Evolutionary conservation across 1,139 yeast genomes (phyloP), one percentile per base, ranked within the genome.

Genomic region (Suhomyces bribrorum): DNA sequence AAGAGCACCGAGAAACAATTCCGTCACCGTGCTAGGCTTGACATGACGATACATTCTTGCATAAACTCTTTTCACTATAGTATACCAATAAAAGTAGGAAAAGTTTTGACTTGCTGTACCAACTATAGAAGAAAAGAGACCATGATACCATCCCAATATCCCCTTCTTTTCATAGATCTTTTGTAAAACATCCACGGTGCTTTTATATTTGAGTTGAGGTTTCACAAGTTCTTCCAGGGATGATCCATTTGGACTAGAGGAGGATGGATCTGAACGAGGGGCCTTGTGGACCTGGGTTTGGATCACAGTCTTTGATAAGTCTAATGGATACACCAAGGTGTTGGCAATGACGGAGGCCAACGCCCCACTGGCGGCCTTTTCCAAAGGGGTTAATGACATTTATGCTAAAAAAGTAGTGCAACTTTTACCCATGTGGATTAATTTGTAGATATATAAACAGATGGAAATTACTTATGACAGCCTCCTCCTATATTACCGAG

Each of bases 71-170:
- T 87, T 77, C 18, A 86, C 82, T 32, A 85, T 66, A 4, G 92
- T 82, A 60, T 87, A 87, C 95, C 95, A 87, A 64, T 79, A 87
- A 60, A 87, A 88, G 63, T 87, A 87, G 25, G 89, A 82, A 58
- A 87, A 87, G 54, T 85, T 86, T 54, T 86, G 88, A 4, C 86
- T 79, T 2, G 92, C 92, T 5, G 83, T 77, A 3, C 92, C 90
- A 28, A 83, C 57, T 30, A 86, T 66, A 1, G 88, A 79, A 1
- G 92, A 82, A 5, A 79, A 66, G 34, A 87, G 62, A 1, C 96
- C 96, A 48, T 77, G 80, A 63, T 87, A 87, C 62, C 87, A 74
- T 7, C 94, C 95, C 27, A 66, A 54, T n/a, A 84, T 38, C 1
- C 95, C 95, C 51, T 81, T 76, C 45, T 61, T 60, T 42, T 62